These are phyloP conservation scores for Bipolaris victoriae DNA, from an alignment of 2,329 filamentous ascomycete genomes.

Conservation along the genomic window DNA sequence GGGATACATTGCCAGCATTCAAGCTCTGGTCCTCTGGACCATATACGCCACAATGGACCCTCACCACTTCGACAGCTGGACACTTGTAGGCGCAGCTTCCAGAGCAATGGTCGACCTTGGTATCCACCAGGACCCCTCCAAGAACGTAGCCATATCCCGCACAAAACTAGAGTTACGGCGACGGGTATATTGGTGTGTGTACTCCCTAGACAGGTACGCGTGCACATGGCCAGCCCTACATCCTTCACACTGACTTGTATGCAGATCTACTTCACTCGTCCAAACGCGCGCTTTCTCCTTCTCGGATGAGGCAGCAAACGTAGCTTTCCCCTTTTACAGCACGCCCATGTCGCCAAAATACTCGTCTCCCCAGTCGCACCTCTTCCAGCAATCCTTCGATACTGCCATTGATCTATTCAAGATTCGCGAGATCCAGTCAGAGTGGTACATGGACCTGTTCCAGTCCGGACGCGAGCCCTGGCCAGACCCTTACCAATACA, in stretches of 20 bases:
- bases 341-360: slow-evolving; percentile 47
- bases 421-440: slow-evolving; percentile 83
- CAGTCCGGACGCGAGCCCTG: slow-evolving; percentile 75
- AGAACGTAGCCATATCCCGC: slow-evolving; percentile 70
- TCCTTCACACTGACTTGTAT: not conserved
- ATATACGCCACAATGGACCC: slow-evolving; percentile 92
- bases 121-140: slow-evolving; percentile 87
- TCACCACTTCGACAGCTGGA: slow-evolving; percentile 91
- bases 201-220: slow-evolving; percentile 79
- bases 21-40: slow-evolving; percentile 83
- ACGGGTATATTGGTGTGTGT: slow-evolving; percentile 88
- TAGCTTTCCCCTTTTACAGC: slow-evolving; percentile 70
- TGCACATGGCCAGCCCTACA: not conserved
- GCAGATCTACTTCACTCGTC: slow-evolving; percentile 83
- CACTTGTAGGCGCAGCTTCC: slow-evolving; percentile 86
- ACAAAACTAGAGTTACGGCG: slow-evolving; percentile 76
- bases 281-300: slow-evolving; percentile 90
- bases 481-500: slow-evolving; percentile 70
- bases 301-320: slow-evolving; percentile 84
- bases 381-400: slow-evolving; percentile 65
- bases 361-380: slow-evolving; percentile 56
- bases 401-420: slow-evolving; percentile 80
- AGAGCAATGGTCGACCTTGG: slow-evolving; percentile 88
- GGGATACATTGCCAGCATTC: slow-evolving; percentile 83
- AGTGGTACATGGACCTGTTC: slow-evolving; percentile 88